A percentile compares a stretch with the other conserved stretches of the same genome.
These are phyloP conservation scores for Tremella mesenterica DNA, from an alignment of 768 basidiomycete species.

Conservation along the genomic window DNA sequence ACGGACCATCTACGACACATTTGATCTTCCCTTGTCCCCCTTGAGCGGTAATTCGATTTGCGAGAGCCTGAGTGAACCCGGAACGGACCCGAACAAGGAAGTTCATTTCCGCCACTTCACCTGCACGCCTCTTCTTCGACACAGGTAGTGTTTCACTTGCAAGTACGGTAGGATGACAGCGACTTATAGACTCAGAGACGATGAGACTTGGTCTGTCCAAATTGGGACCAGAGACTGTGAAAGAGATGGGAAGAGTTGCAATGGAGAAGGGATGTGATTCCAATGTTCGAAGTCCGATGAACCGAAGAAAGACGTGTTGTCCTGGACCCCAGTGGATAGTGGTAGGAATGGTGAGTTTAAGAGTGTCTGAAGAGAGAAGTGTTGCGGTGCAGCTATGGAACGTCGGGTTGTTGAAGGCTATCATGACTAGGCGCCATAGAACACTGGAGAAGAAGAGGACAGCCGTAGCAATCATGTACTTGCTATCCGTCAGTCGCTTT, in stretches of 20 bases:
- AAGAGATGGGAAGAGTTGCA: constrained; percentile 25
- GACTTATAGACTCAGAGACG: too few species aligned
- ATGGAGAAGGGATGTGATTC: constrained; percentile 46
- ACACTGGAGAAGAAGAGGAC: constrained; percentile 38
- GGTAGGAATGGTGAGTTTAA: constrained; percentile 31
- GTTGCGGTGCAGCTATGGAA: constrained; percentile 28
- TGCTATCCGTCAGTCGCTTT: too few species aligned
- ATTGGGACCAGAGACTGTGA: constrained; percentile 26
- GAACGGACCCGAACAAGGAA: constrained; percentile 38
- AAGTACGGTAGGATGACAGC: too few species aligned
- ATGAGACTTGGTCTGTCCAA: too few species aligned
- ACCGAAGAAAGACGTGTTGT: constrained; percentile 43
- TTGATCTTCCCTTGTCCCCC: constrained; percentile 39
- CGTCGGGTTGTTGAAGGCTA: constrained; percentile 4
- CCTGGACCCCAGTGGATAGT: constrained; percentile 42
- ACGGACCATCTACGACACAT: constrained; percentile 21
- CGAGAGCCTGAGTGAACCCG: constrained; percentile 12
- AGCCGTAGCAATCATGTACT: constrained; percentile 35
- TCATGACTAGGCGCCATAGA: constrained; percentile 12
- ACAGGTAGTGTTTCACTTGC: too few species aligned
- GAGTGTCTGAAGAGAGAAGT: constrained; percentile 29
- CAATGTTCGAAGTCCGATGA: constrained; percentile 30
- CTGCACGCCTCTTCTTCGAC: too few species aligned
- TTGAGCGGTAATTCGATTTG: constrained; percentile 26
- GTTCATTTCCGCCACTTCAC: constrained; percentile 37